Evolutionary conservation across 768 basidiomycete genomes (phyloP).

Genomic region (Lactifluus hygrophoroides): DNA sequence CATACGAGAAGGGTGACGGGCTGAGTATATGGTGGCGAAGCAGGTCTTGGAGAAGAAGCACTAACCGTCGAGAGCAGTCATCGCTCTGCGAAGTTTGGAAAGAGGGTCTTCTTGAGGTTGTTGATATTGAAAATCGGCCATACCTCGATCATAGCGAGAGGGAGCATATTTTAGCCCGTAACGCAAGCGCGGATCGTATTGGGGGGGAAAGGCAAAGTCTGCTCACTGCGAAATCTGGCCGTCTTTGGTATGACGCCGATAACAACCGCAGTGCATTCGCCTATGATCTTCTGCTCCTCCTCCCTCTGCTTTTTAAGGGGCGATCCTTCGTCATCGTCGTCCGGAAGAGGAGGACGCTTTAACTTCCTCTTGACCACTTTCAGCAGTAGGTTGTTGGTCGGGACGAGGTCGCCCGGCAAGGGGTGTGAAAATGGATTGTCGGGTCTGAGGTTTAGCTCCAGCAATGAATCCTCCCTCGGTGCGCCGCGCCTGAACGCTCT

Average conservation of each 20-base stretch:
- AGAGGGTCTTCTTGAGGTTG: constrained; percentile 67
- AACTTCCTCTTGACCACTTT: constrained; percentile 72
- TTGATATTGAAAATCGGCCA: constrained; percentile 90
- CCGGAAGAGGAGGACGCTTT: constrained; percentile 27
- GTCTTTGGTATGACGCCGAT: constrained; percentile 75
- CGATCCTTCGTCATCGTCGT: constrained; percentile 14
- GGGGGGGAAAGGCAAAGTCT: background rate
- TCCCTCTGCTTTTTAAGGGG: background rate
- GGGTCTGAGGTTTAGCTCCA: constrained; percentile 73
- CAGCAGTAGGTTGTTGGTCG: constrained; percentile 73
- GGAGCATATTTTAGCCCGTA: too few relatives aligned
- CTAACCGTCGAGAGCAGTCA: constrained; percentile 80
- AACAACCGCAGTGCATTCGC: constrained; percentile 68
- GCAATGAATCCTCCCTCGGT: constrained; percentile 49
- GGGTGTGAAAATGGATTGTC: constrained; percentile 77
- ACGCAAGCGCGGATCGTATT: background rate
- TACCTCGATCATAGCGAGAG: constrained; percentile 62
- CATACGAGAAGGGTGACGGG: background rate
- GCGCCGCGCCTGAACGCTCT: constrained; percentile 65
- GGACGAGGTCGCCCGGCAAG: constrained; percentile 69
- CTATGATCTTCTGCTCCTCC: constrained; percentile 27
- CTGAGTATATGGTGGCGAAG: too few relatives aligned
- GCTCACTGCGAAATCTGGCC: constrained; percentile 81
- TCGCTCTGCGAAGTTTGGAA: constrained; percentile 55
- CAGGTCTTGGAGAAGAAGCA: too few relatives aligned